Evolutionary conservation across 129 eudicot genomes (phyloP).

Genomic region (Chrysanthemum seticuspe): DNA sequence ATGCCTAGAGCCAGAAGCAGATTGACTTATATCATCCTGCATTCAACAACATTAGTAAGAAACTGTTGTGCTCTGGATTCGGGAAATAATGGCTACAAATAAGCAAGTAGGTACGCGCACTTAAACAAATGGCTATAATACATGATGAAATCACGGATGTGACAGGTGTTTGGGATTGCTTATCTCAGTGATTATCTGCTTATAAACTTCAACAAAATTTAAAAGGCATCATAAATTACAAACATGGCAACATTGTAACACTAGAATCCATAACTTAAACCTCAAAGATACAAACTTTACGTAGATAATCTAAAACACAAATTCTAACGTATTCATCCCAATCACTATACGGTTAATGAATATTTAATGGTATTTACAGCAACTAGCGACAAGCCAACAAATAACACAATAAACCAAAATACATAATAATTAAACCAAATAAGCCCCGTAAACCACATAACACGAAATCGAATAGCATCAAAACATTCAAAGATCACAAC

Average conservation of each 20-base stretch:
- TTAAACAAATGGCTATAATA: not conserved
- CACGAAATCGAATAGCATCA: not conserved
- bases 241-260: too few relatives aligned
- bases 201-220: too few relatives aligned
- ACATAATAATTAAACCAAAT: not conserved
- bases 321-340: not conserved
- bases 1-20: conserved; percentile 49
- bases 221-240: too few relatives aligned
- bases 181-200: too few relatives aligned
- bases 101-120: too few relatives aligned
- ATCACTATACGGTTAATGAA: not conserved
- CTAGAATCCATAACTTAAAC: too few relatives aligned
- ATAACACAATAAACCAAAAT: not conserved
- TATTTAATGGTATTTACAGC: not conserved
- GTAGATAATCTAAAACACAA: not conserved
- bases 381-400: not conserved
- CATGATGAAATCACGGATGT: too few relatives aligned
- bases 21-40: conserved; percentile 62
- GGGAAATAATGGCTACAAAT: too few relatives aligned
- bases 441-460: too few relatives aligned
- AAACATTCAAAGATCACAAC: conserved; percentile 1
- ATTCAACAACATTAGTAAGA: conserved; percentile 19
- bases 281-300: too few relatives aligned
- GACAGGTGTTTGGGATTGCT: too few relatives aligned
- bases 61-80: not conserved